A percentile compares a stretch with the other conserved stretches of the same genome.
Evolutionary conservation across 176 grass and related monocot species (phyloP).

Genomic region (Stipa capillata): DNA sequence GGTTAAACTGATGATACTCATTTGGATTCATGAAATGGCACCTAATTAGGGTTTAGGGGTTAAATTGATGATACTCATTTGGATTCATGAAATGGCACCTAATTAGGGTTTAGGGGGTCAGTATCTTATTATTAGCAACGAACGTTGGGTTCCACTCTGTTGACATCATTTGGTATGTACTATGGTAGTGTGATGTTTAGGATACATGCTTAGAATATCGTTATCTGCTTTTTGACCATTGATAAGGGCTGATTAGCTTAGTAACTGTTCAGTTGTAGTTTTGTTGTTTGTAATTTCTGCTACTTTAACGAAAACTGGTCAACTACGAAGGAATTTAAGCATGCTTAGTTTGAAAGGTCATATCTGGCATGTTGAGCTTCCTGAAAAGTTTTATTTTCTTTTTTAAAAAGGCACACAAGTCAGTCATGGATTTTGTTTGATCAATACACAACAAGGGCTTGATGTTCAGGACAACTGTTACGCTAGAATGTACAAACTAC

Average conservation of each 20-base stretch:
- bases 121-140: neutral
- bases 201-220: neutral
- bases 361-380: neutral
- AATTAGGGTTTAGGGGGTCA: constrained; percentile 9
- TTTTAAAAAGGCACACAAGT: neutral
- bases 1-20: neutral
- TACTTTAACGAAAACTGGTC: neutral
- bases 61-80: no score
- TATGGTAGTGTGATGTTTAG: neutral
- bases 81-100: no score
- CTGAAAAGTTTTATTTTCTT: neutral
- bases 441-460: neutral
- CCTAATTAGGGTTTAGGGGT: neutral
- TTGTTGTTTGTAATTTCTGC: neutral
- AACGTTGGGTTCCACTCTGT: neutral
- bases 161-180: neutral
- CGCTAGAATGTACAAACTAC: neutral
- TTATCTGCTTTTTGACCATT: neutral
- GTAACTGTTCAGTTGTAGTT: constrained; percentile 12
- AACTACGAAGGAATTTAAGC: neutral
- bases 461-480: neutral
- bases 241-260: neutral
- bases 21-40: neutral
- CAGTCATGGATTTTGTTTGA: neutral
- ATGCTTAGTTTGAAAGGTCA: neutral